Conservation (phyloP, 805 yeast species). For the Sugiyamaella chiloensis region DNA sequence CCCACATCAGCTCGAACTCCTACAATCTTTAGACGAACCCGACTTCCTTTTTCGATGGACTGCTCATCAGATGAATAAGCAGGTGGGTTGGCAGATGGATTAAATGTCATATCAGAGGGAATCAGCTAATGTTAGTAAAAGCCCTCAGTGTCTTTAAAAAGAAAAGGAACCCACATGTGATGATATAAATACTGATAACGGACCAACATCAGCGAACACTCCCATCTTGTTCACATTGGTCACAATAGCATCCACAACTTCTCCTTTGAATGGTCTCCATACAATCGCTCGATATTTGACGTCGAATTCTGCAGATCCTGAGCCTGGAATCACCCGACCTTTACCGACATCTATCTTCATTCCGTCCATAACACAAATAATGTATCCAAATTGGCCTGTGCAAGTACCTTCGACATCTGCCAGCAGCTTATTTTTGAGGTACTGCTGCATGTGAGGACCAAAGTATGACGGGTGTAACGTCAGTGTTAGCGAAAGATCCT, state of each 20-base stretch:
- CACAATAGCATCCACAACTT: conserved; percentile 95
- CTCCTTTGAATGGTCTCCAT: conserved; percentile 98
- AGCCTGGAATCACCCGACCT: conserved; percentile 85
- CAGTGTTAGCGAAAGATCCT: conserved; percentile 86
- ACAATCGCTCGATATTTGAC: conserved; percentile 96
- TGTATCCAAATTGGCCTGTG: conserved; percentile 97
- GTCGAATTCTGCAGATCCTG: conserved; percentile 94
- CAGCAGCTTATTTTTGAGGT: conserved; percentile 79
- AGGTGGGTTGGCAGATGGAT: conserved; percentile 97
- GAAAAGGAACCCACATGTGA: conserved; percentile 51
- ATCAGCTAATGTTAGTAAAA: conserved; percentile 45
- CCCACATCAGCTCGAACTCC: conserved; percentile 98
- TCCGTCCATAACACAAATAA: conserved; percentile 91
- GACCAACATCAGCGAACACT: conserved; percentile 97
- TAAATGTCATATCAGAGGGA: conserved; percentile 89
- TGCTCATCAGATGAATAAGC: conserved; percentile 95
- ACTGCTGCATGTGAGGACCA: conserved; percentile 97
- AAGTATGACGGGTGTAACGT: conserved; percentile 96
- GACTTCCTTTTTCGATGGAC: conserved; percentile 88
- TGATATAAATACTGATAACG: conserved; percentile 88
- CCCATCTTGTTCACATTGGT: conserved; percentile 94
- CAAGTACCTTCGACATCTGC: conserved; percentile 98
- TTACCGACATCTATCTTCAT: conserved; percentile 93
- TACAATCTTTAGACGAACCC: conserved; percentile 90
- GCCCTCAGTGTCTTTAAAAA: conserved; percentile 14